These are phyloP conservation scores for Phytophthora constricta DNA, from an alignment of 352 stramenopile species.

Conservation along the genomic window DNA sequence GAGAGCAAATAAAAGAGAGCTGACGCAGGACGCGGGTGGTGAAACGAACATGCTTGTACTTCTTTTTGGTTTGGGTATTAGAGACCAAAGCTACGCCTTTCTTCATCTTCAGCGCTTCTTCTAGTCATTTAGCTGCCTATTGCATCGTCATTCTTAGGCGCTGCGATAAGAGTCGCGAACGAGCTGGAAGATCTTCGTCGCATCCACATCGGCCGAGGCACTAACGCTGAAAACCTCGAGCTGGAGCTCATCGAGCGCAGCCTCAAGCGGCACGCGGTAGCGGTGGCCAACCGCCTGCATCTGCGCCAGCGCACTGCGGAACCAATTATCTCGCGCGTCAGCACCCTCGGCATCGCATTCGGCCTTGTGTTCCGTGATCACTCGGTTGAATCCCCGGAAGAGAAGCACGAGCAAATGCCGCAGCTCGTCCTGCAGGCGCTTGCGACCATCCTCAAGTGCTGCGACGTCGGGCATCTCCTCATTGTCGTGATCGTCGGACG, in stretches of 20 bases:
- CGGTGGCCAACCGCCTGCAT: conserved; percentile 72
- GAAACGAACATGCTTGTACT: conserved; percentile 34
- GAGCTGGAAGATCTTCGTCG: conserved; percentile 78
- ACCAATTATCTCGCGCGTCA: conserved; percentile 85
- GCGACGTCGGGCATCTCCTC: conserved; percentile 59
- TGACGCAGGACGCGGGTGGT: not conserved
- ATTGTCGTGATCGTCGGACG: conserved; percentile 45
- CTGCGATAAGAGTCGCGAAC: conserved; percentile 76
- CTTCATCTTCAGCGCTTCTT: conserved; percentile 21
- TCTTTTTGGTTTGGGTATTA: conserved; percentile 15
- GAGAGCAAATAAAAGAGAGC: conserved; percentile 24
- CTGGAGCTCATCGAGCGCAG: conserved; percentile 58
- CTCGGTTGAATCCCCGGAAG: conserved; percentile 75
- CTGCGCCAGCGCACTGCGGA: conserved; percentile 69
- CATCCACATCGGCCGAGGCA: conserved; percentile 65
- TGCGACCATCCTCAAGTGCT: conserved; percentile 46
- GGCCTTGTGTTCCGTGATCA: conserved; percentile 79
- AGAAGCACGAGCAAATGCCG: conserved; percentile 58
- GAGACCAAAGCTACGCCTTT: conserved; percentile 8
- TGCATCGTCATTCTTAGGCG: conserved; percentile 22
- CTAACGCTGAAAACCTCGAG: conserved; percentile 56
- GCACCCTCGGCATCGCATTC: conserved; percentile 77
- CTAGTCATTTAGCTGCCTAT: conserved; percentile 10
- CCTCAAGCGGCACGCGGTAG: conserved; percentile 65
- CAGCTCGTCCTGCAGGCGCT: conserved; percentile 56